Evolutionary conservation across 176 grass and related monocot species (phyloP), one percentile per base, ranked within the genome.

Genomic region (Triticum dicoccoides): DNA sequence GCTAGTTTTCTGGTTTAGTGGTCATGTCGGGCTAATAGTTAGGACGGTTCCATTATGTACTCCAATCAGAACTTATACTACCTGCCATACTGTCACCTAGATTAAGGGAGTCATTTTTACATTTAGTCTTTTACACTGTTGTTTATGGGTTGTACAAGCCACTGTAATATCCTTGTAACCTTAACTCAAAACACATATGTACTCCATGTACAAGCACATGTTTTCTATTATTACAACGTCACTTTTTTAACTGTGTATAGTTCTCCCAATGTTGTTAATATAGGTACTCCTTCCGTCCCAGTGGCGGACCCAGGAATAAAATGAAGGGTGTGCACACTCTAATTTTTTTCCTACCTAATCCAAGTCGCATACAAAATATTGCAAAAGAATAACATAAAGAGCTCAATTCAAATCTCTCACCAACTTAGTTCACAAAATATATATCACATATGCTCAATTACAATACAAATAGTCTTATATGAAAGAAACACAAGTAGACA

Each of bases 1-100:
- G 44, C 11, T 87, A 71, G 27, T 65, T 82, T 11, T 86, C 54
- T 89, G 65, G 54, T 44, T 73, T 58, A 73, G 64, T 58, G 45
- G 21, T 80, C 77, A 80, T 49, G 78, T 38, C 45, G 68, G 72
- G 61, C 76, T 84, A 80, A 47, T 27, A 67, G 3, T 66, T 59
- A 80, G 69, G 62, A 89, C 81, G 77, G 6, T 76, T 81, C 75
- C 67, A 62, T 59, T 85, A 58, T 83, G n/a, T 78, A 24, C 45
- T 74, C 47, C 49, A 68, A 61, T 45, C 7, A 79, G 65, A 30
- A 56, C 52, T 56, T 73, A 33, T 9, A 79, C 44, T 5, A 21
- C 3, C 87, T 6, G 38, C 18, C 12, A n/a, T 52, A 73, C 68
- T 67, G 42, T 63, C 68, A 67, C 25, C 59, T 45, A 47, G 6